Conservation (phyloP, 306 rosid genomes). For the Calophaca sinica region DNA sequence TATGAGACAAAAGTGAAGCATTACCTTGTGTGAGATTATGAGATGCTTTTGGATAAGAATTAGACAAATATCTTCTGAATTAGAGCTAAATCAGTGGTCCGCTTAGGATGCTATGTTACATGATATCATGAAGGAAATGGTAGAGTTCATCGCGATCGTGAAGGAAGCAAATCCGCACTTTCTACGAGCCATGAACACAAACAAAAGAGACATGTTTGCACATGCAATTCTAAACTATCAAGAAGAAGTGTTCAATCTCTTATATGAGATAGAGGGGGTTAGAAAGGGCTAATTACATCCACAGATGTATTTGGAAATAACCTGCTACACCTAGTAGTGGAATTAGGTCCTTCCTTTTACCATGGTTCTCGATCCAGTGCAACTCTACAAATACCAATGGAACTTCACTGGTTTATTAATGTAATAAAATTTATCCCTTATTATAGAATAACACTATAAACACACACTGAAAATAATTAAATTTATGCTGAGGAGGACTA, state of each 20-base stretch:
- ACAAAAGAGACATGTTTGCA: not conserved
- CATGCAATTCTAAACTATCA: constrained; percentile 17
- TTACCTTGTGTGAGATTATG: not conserved
- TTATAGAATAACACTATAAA: no score
- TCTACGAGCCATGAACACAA: not conserved
- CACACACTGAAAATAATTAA: no score
- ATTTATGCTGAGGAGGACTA: no score
- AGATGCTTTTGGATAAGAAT: not conserved
- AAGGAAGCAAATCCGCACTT: not conserved
- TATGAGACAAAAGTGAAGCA: not conserved
- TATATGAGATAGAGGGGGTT: not conserved
- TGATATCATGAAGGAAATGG: constrained; percentile 6
- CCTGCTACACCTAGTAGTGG: not conserved
- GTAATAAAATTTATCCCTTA: no score
- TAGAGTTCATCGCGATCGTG: not conserved
- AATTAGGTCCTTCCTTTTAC: not conserved
- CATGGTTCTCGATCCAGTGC: not conserved
- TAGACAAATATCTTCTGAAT: not conserved
- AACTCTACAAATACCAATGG: no score
- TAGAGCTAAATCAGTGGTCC: not conserved
- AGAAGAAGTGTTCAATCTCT: not conserved
- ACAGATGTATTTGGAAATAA: not conserved
- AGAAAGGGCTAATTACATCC: not conserved
- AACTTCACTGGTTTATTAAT: no score
- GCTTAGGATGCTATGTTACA: constrained; percentile 26